Conservation (phyloP, 192 early-diverging fungal genomes). For the Coemansia sp. region DNA sequence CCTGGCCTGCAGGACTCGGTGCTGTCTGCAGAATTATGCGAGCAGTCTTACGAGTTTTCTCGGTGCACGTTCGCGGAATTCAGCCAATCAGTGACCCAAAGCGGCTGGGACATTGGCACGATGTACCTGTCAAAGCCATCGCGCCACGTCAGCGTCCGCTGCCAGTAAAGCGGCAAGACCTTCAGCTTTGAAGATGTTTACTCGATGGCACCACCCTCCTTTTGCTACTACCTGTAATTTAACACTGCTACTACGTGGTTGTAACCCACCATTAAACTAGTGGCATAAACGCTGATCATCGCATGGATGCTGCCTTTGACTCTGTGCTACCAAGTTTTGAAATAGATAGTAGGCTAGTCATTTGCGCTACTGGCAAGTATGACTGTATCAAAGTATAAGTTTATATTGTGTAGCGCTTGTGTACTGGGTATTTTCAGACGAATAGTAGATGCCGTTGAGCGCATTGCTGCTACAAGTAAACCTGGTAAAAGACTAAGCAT, state of each 20-base stretch:
- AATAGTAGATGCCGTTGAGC: not conserved
- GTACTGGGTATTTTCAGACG: not conserved
- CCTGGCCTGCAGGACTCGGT: not conserved
- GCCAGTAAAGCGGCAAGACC: not conserved
- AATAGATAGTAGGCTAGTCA: not conserved
- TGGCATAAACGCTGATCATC: not conserved
- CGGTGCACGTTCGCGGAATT: constrained; percentile 21
- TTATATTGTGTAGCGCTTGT: not conserved
- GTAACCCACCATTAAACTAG: not conserved
- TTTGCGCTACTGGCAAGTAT: not conserved
- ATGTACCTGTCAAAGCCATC: constrained; percentile 33
- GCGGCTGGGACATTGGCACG: constrained; percentile 34
- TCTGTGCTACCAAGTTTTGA: not conserved
- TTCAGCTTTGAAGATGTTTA: not conserved
- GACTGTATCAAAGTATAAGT: constrained; percentile 2
- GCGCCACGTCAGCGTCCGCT: constrained; percentile 8
- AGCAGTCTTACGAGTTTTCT: constrained; percentile 25
- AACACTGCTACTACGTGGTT: not conserved
- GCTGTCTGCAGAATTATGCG: not conserved
- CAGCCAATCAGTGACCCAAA: constrained; percentile 5
- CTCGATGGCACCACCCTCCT: not conserved
- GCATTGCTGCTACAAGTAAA: not conserved
- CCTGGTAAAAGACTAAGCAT: not conserved
- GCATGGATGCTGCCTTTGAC: not conserved
- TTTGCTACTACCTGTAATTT: not conserved